These are phyloP conservation scores for Leccinellum rugosiceps DNA, from an alignment of 768 basidiomycete genomes.

Conservation along the genomic window DNA sequence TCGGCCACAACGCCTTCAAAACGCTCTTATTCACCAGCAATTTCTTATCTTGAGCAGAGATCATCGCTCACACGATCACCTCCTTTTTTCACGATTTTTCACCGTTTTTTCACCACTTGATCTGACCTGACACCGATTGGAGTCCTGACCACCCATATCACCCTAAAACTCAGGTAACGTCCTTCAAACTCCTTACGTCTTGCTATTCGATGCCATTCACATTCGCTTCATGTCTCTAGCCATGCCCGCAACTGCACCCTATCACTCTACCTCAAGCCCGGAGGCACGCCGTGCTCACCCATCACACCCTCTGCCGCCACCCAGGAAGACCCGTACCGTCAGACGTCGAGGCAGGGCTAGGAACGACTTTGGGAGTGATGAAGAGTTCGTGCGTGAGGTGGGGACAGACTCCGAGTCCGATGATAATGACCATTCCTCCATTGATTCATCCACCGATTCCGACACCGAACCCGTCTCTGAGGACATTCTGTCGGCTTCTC, in stretches of 20 bases:
- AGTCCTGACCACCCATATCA: slow-evolving; percentile 27
- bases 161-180: slow-evolving; percentile 35
- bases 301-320: slow-evolving; percentile 32
- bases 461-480: slow-evolving; percentile 70
- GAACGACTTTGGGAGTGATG: slow-evolving; percentile 64
- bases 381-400: slow-evolving; percentile 71
- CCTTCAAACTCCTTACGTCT: slow-evolving; percentile 21
- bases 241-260: slow-evolving; percentile 48
- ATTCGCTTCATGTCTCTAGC: slow-evolving; percentile 10
- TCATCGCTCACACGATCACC: not conserved
- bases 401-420: slow-evolving; percentile 69
- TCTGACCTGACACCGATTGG: slow-evolving; percentile 20
- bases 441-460: slow-evolving; percentile 61
- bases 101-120: slow-evolving; percentile 16
- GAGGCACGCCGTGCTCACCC: slow-evolving; percentile 28
- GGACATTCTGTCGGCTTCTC: slow-evolving; percentile 50
- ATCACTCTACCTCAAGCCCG: slow-evolving; percentile 31
- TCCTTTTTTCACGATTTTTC: slow-evolving; percentile 20
- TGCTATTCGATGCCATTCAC: slow-evolving; percentile 16
- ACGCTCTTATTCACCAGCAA: not conserved
- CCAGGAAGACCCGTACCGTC: slow-evolving; percentile 41
- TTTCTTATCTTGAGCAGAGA: slow-evolving; percentile 18
- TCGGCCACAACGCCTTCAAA: slow-evolving; percentile 7
- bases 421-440: slow-evolving; percentile 56
- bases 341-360: slow-evolving; percentile 64